Base-by-base conservation (phyloP, 1,284 basidiomycete genomes). In the Cryptococcus sp. region DNA sequence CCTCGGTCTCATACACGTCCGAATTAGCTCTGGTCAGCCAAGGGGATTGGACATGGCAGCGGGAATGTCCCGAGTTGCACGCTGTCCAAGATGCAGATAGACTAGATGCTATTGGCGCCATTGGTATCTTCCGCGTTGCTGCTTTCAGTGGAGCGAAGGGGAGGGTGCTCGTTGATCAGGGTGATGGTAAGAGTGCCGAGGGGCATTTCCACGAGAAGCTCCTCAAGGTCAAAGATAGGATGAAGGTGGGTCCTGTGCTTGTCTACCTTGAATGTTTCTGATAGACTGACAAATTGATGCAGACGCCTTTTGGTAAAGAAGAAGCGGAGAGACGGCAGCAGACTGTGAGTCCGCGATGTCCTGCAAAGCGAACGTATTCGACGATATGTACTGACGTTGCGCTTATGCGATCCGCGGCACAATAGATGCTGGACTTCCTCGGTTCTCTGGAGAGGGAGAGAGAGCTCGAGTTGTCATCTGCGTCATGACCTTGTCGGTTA, bases 41-140 rank as follows among this genome's bases (percentile, higher is more conserved):
- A 3, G 85, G 83, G 0, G 59, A 78, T 53, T 85, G 88, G 81
- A 83, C 82, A 27, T 94, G 91, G 91, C 88, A 94, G 59, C 74
- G 84, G 1, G 73, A 76, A n/a, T 94, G 90, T 67, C 56, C 82
- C 0, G 93, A 96, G 72, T 82, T 96, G 47, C 88, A 91, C 72
- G 93, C 90, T 61, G 91, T 95, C 0, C 92, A 94, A 75, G 93
- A 97, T 73, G 92, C 92, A 0, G 93, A 96, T 72, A 83, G 93
- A 46, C 78, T 97, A 16, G 93, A 97, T 73, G 91, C 91, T 1
- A 93, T 97, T 49, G 93, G 93, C 2, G 89, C 88, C 5, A 89
- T 95, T 61, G 93, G 91, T 3, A 85, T 96, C 61, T 79, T 96
- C 81, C 84, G 93, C 0, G 93, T 89, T 69, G 86, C 91, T 1